These are phyloP conservation scores for Heritiera fomes DNA, from an alignment of 345 rosid genomes.

Conservation along the genomic window DNA sequence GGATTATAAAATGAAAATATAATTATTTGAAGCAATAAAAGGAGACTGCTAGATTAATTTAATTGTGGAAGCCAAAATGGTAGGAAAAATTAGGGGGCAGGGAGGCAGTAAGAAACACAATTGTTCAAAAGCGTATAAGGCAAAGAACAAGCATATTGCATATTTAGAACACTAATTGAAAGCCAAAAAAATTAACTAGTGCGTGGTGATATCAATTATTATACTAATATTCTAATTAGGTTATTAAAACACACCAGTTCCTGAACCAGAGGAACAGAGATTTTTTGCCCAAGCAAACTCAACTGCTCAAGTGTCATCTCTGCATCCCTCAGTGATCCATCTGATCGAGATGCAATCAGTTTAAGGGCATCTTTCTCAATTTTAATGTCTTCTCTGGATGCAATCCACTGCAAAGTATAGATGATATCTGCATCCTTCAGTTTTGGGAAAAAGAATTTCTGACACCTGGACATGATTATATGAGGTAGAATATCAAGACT, in stretches of 20 bases:
- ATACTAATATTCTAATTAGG: background rate
- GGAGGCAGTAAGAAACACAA: background rate
- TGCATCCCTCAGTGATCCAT: constrained; percentile 96
- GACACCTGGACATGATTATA: constrained; percentile 87
- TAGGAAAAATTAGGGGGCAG: background rate
- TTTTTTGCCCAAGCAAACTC: constrained; percentile 85
- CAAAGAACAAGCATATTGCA: background rate
- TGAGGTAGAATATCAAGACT: constrained; percentile 94
- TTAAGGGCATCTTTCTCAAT: constrained; percentile 81
- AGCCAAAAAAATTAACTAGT: background rate
- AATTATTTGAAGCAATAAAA: background rate
- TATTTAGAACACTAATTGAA: background rate
- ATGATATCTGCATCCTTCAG: constrained; percentile 86
- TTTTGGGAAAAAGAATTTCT: constrained; percentile 94
- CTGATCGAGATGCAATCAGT: constrained; percentile 93
- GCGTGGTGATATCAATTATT: background rate
- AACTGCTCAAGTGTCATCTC: constrained; percentile 96
- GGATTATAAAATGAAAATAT: background rate
- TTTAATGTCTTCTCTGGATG: constrained; percentile 66
- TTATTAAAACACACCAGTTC: constrained; percentile 66
- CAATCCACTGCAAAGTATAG: constrained; percentile 71
- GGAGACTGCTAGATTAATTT: background rate
- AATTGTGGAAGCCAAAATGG: background rate
- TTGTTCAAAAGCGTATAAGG: background rate
- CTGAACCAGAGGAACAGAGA: constrained; percentile 84